Base-by-base conservation (phyloP, 768 basidiomycete species). In the Serendipita vermifera region DNA sequence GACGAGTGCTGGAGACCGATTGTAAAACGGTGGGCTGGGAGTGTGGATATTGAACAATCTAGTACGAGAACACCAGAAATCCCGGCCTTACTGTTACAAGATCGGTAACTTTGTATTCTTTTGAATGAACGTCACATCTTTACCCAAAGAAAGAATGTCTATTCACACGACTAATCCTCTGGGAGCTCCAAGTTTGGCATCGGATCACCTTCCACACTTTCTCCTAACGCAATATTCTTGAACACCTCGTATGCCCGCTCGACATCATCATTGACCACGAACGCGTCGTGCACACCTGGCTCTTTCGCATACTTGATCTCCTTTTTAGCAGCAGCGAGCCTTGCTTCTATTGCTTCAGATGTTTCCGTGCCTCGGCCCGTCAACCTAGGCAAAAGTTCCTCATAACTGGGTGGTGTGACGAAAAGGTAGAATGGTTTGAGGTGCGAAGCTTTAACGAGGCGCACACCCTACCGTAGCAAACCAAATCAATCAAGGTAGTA, bases 201-300 rank as follows among this genome's bases (percentile, higher is more conserved):
- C 33, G 59, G 59, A 68, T 93, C 89, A 13, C 80, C 76, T 26
- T 65, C 65, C 24, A 78, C 70, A 38, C 69, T 64, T 55, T 86
- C 79, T 22, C 87, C 92, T 35, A 85, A 72, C 0, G 90, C 87
- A 17, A 92, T 76, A 57, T 72, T 71, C 67, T 80, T 82, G 65
- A 98, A 81, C n/a, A 83, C 67, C 0, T 70, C 69, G 66, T 93
- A 94, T 5, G 93, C 89, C 14, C 79, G 70, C 40, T 93, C 87
- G 13, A 94, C 67, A 64, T 93, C 80, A 62, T 92, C 92, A 68
- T 97, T 98, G 58, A 97, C 80, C 58, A 97, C 81, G 57, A 96
- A 78, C 33, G 86, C 64, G 67, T 97, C 86, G 62, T 90, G 89
- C 0, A 76, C 75, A 33, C 76, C 77, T 1, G 79, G 76, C 63